These are phyloP conservation scores for Scleromitrula shiraiana DNA, from an alignment of 2,329 filamentous ascomycete genomes.

Conservation along the genomic window DNA sequence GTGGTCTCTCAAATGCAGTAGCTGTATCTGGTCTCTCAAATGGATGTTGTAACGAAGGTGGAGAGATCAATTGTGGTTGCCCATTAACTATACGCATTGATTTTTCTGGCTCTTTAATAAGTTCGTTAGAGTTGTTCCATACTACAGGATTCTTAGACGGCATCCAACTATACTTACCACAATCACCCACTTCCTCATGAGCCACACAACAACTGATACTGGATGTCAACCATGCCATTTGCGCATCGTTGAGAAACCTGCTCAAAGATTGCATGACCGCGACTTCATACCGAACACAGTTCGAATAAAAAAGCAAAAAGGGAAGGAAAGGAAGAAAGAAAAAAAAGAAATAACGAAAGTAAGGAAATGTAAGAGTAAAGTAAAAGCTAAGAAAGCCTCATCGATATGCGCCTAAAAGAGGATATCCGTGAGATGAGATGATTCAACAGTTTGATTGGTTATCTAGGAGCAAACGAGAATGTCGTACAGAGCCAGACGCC, in stretches of 20 bases:
- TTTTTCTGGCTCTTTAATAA: conserved; percentile 26
- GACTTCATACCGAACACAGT: conserved; percentile 23
- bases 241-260: conserved; percentile 28
- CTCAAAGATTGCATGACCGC: conserved; percentile 27
- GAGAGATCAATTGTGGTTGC: conserved; percentile 33
- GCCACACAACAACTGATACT: conserved; percentile 25
- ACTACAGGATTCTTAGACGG: not conserved
- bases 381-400: conserved; percentile 1
- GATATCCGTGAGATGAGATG: conserved; percentile 3
- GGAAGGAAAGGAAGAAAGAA: not conserved
- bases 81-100: conserved; percentile 33
- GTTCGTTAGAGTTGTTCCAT: not conserved
- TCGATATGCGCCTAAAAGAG: not conserved
- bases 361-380: not conserved
- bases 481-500: conserved; percentile 2
- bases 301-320: conserved; percentile 2
- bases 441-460: not conserved
- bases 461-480: conserved; percentile 1
- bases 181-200: conserved; percentile 16
- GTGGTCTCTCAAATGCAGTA: not conserved
- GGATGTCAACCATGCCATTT: conserved; percentile 24
- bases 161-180: conserved; percentile 18
- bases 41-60: conserved; percentile 27
- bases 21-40: conserved; percentile 18
- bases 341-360: not conserved